These are phyloP conservation scores for Fusarium dimerum DNA, from an alignment of 2,329 filamentous ascomycete genomes.

Conservation along the genomic window DNA sequence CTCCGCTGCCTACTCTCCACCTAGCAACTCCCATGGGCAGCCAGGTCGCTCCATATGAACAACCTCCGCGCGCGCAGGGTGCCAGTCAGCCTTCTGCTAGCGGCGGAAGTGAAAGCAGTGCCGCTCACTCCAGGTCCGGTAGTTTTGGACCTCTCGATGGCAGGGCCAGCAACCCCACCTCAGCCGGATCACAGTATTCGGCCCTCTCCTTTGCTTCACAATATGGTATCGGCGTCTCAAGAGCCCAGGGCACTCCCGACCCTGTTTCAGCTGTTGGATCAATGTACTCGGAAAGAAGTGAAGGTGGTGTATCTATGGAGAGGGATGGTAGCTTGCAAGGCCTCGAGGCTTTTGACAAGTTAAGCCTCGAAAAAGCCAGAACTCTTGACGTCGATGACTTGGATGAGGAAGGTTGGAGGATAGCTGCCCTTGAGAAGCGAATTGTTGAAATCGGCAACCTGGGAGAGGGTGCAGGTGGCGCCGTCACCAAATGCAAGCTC, in stretches of 20 bases:
- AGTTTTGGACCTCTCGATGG: conserved; percentile 80
- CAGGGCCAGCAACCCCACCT: conserved; percentile 77
- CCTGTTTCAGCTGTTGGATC: conserved; percentile 87
- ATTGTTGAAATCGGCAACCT: conserved; percentile 87
- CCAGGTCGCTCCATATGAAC: conserved; percentile 70
- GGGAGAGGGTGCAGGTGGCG: conserved; percentile 93
- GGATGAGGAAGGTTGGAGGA: conserved; percentile 93
- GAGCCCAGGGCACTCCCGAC: conserved; percentile 72
- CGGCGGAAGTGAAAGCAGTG: conserved; percentile 77
- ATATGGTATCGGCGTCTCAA: conserved; percentile 66
- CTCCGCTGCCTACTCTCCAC: conserved; percentile 76
- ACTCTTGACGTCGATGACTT: conserved; percentile 90
- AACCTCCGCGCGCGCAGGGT: conserved; percentile 52
- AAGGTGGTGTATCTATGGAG: conserved; percentile 76
- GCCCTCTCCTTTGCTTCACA: conserved; percentile 77
- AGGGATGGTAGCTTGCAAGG: conserved; percentile 78
- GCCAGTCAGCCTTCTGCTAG: conserved; percentile 65
- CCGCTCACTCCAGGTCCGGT: conserved; percentile 76
- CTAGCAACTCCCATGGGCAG: conserved; percentile 88
- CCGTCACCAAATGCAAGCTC: conserved; percentile 86
- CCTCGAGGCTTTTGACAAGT: conserved; percentile 75
- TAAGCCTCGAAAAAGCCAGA: conserved; percentile 79
- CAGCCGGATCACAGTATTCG: conserved; percentile 85
- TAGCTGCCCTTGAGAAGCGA: conserved; percentile 84
- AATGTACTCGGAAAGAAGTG: conserved; percentile 78